phyloP scores from a whole-genome alignment of 345 rosid genomes.

The Rhizophora mangle region DNA sequence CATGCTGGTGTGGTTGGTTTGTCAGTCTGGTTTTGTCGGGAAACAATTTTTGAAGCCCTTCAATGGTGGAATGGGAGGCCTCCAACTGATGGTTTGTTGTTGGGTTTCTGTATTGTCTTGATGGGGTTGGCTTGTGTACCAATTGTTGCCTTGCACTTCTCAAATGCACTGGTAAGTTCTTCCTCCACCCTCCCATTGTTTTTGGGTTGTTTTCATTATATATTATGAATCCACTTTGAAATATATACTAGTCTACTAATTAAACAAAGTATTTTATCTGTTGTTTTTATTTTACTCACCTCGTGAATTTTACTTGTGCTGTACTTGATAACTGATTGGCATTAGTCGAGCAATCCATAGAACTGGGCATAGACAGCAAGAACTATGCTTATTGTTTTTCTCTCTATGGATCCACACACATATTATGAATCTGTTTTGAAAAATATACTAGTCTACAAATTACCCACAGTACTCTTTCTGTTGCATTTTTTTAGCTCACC shows the following conservation, averaged over 20 bases:
- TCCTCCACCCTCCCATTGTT: neutral
- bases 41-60: constrained; percentile 90
- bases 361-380: neutral
- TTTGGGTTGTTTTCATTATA: neutral
- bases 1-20: constrained; percentile 80
- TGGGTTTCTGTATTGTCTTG: constrained; percentile 81
- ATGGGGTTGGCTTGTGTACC: constrained; percentile 89
- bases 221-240: neutral
- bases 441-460: neutral
- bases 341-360: neutral
- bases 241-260: neutral
- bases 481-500: neutral
- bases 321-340: neutral
- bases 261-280: neutral
- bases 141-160: constrained; percentile 86
- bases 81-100: constrained; percentile 91
- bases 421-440: neutral
- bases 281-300: neutral
- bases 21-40: constrained; percentile 94
- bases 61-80: constrained; percentile 97
- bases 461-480: neutral
- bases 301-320: neutral
- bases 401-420: neutral
- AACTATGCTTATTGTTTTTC: neutral
- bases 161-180: constrained; percentile 77